Conservation (phyloP, 2,329 filamentous ascomycete species). For the Xylariaceae sp. region DNA sequence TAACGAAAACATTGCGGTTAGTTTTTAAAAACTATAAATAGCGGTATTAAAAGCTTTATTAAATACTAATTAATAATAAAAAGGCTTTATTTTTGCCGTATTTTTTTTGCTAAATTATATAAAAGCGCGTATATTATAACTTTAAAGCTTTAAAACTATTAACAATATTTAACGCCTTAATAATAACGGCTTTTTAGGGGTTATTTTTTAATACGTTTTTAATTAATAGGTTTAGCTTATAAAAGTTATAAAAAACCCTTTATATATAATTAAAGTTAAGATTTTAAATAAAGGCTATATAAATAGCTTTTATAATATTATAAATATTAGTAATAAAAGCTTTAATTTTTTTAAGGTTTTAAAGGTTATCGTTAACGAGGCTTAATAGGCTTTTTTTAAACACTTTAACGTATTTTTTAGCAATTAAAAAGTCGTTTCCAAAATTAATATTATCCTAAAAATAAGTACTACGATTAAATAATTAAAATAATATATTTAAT, state of each 20-base stretch:
- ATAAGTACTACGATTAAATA: neutral
- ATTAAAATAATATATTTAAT: neutral
- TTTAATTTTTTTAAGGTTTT: neutral
- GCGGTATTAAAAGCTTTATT: too few relatives aligned
- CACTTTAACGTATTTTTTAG: too few relatives aligned
- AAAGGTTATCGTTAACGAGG: neutral
- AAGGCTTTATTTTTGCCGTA: neutral
- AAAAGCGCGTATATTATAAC: too few relatives aligned
- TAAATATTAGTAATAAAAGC: too few relatives aligned
- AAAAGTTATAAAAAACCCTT: neutral
- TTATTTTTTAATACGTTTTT: too few relatives aligned
- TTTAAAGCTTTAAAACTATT: too few relatives aligned
- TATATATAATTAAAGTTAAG: neutral
- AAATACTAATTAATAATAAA: neutral
- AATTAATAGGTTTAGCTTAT: too few relatives aligned
- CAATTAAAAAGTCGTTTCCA: neutral
- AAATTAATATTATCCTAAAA: neutral
- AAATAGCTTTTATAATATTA: neutral
- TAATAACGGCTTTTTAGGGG: too few relatives aligned
- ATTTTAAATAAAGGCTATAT: neutral
- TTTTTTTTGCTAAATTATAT: neutral
- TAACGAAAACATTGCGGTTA: too few relatives aligned
- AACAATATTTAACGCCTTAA: too few relatives aligned
- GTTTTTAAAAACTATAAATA: too few relatives aligned
- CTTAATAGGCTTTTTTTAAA: neutral